These are phyloP conservation scores for Corchorus capsularis DNA, from an alignment of 345 rosid genomes.

Conservation along the genomic window DNA sequence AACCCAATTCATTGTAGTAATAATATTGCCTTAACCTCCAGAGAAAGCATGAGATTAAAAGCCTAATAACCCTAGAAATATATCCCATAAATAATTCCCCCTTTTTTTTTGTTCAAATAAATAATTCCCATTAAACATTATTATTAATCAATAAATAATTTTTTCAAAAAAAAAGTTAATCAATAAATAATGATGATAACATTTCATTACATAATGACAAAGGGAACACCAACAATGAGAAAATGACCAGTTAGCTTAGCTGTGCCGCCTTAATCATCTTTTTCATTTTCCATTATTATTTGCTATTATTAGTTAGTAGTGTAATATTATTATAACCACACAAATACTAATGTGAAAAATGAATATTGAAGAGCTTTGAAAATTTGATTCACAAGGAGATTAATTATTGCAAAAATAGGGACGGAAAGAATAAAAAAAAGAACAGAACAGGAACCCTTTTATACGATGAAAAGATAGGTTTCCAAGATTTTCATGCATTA, in stretches of 20 bases:
- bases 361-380: not conserved
- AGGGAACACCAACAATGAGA: not conserved
- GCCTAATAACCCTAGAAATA: not conserved
- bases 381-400: conserved; percentile 25
- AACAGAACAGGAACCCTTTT: conserved; percentile 13
- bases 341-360: no score
- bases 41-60: not conserved
- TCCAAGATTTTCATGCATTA: conserved; percentile 24
- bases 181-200: not conserved
- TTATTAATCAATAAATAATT: no score
- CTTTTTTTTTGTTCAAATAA: no score
- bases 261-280: not conserved
- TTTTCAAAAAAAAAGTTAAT: not conserved
- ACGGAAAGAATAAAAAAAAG: not conserved
- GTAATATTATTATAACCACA: not conserved
- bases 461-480: not conserved
- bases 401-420: not conserved
- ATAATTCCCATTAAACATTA: no score
- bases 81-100: no score
- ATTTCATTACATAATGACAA: not conserved
- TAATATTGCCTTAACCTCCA: no score
- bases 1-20: not conserved
- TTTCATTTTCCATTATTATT: no score
- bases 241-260: not conserved
- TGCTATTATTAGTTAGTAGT: not conserved